Percentiles rank a stretch among this genome's conserved stretches.
These are phyloP conservation scores for Pichia nanzhaoensis DNA, from an alignment of 805 yeast species.

Conservation along the genomic window DNA sequence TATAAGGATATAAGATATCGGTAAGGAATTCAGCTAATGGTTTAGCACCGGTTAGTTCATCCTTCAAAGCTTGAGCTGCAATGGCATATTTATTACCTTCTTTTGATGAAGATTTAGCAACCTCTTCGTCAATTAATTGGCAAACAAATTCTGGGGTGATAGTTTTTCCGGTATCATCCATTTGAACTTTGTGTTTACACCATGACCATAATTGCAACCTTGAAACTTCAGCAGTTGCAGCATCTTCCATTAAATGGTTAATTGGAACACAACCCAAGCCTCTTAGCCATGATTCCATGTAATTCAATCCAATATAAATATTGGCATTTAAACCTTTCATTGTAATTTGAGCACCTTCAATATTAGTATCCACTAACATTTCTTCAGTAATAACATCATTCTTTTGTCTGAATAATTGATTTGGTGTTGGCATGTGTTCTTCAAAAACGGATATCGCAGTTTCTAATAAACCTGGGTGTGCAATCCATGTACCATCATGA, in stretches of 20 bases:
- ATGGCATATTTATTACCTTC: slow-evolving; percentile 59
- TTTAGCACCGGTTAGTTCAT: slow-evolving; percentile 60
- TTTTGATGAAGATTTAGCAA: slow-evolving; percentile 43
- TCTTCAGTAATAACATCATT: slow-evolving; percentile 40
- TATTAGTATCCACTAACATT: slow-evolving; percentile 57
- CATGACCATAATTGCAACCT: slow-evolving; percentile 79
- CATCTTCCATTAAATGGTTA: slow-evolving; percentile 82
- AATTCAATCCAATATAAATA: slow-evolving; percentile 67
- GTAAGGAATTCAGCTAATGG: slow-evolving; percentile 75
- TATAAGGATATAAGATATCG: slow-evolving; percentile 66
- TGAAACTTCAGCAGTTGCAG: slow-evolving; percentile 85
- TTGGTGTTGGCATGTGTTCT: slow-evolving; percentile 75
- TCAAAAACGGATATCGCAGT: slow-evolving; percentile 67
- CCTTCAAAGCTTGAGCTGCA: slow-evolving; percentile 66
- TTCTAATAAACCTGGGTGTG: slow-evolving; percentile 76
- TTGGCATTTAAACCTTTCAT: slow-evolving; percentile 65
- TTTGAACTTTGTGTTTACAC: slow-evolving; percentile 62
- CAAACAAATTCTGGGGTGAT: slow-evolving; percentile 57
- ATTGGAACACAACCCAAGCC: slow-evolving; percentile 83
- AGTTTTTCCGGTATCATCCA: slow-evolving; percentile 50
- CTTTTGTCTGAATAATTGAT: slow-evolving; percentile 55
- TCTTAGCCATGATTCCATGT: slow-evolving; percentile 82
- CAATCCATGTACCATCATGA: slow-evolving; percentile 88
- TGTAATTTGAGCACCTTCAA: slow-evolving; percentile 58
- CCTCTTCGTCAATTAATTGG: slow-evolving; percentile 55